These are phyloP conservation scores for Dictyostelium citrinum DNA, from an alignment of 78 protist genomes.

Conservation along the genomic window DNA sequence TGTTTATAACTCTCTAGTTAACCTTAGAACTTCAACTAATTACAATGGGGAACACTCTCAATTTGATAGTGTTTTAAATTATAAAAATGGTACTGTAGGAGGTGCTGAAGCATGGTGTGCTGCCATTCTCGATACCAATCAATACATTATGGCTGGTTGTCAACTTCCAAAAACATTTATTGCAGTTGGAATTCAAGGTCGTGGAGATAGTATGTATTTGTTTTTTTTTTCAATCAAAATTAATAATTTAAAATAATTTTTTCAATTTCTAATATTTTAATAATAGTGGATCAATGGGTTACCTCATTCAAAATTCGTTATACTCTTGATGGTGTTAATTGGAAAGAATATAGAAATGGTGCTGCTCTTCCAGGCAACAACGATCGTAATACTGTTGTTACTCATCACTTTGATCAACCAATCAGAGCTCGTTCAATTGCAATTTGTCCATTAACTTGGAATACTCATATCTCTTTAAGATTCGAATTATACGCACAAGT, in stretches of 20 bases:
- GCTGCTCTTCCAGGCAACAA: not conserved
- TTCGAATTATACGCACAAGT: not conserved
- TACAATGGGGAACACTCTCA: not conserved
- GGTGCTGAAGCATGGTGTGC: constrained; percentile 4
- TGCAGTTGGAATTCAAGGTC: not conserved
- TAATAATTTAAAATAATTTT: no score
- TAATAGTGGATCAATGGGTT: constrained; percentile 9
- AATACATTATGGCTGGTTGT: not conserved
- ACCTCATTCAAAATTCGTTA: not conserved
- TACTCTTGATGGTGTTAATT: not conserved
- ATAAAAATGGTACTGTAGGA: not conserved
- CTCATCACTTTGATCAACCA: not conserved
- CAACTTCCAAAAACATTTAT: not conserved
- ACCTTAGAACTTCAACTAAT: not conserved
- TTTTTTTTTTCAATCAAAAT: no score
- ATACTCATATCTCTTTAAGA: constrained; percentile 18
- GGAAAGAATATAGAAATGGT: constrained; percentile 5
- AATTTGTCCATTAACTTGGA: not conserved
- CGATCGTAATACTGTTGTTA: not conserved
- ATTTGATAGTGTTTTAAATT: not conserved
- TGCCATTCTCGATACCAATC: not conserved
- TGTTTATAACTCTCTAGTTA: not conserved
- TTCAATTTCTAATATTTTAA: no score
- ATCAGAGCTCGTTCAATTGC: constrained; percentile 22
- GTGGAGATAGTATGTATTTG: not conserved